These are phyloP conservation scores for Austropuccinia psidii DNA, from an alignment of 1,284 basidiomycete species.

Conservation along the genomic window DNA sequence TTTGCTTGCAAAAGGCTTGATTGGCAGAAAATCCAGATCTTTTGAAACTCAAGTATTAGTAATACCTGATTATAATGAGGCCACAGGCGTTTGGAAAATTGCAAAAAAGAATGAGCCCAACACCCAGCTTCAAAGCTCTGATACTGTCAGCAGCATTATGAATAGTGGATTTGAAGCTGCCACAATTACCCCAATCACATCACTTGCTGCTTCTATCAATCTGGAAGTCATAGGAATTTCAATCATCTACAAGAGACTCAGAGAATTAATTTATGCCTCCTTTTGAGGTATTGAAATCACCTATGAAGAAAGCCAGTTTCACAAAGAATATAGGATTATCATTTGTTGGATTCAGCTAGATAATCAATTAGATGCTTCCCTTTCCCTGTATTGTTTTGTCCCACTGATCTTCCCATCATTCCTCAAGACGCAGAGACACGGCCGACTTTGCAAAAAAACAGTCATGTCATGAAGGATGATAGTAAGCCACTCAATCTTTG, in stretches of 20 bases:
- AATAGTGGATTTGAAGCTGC: slow-evolving; percentile 80
- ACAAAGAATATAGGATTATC: slow-evolving; percentile 74
- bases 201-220: slow-evolving; percentile 64
- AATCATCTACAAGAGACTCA: slow-evolving; percentile 74
- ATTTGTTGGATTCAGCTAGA: slow-evolving; percentile 88
- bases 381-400: slow-evolving; percentile 96
- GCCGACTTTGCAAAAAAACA: slow-evolving; percentile 80
- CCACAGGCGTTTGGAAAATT: slow-evolving; percentile 78
- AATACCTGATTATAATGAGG: slow-evolving; percentile 78
- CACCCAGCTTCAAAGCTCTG: slow-evolving; percentile 56
- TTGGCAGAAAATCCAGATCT: slow-evolving; percentile 81
- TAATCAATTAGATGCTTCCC: slow-evolving; percentile 92
- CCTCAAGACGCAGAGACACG: slow-evolving; percentile 66
- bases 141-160: slow-evolving; percentile 60
- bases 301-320: slow-evolving; percentile 69
- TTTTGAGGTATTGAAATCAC: slow-evolving; percentile 73
- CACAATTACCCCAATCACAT: slow-evolving; percentile 61
- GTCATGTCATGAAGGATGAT: slow-evolving; percentile 87
- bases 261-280: slow-evolving; percentile 85
- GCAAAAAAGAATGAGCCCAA: slow-evolving; percentile 52
- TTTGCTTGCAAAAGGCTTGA: slow-evolving; percentile 77
- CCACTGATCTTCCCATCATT: slow-evolving; percentile 80
- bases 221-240: slow-evolving; percentile 90
- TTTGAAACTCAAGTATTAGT: slow-evolving; percentile 75
- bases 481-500: slow-evolving; percentile 52